Evolutionary conservation across 2,329 filamentous ascomycete species (phyloP), one percentile per base, ranked within the genome.

Genomic region (Aspergillus fumigatus): DNA sequence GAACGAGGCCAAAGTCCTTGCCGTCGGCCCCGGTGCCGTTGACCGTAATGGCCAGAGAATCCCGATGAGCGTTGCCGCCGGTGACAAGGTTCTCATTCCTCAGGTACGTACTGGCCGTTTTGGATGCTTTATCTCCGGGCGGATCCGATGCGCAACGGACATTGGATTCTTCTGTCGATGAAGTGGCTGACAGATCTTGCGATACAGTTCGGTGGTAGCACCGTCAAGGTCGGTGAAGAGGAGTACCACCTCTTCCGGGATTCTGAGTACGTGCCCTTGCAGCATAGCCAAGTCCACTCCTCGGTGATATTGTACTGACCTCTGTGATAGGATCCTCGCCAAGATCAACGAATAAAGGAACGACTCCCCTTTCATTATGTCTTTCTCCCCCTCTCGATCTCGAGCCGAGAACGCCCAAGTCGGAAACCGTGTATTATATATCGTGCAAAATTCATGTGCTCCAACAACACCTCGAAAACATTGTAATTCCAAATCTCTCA

Each of bases 171-270:
- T 10, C 47, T n/a, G 3, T 51, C 27, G 26, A 47, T 27, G 21
- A 10, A 40, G 45, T 38, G 52, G 56, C 63, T 76, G 60, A 73
- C 52, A 25, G 50, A 17, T 3, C 19, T 10, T 41, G 21, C 9
- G 19, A 23, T 60, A 61, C 69, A 96, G 90, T 99, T 88, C 72
- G 94, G 94, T 71, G 94, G 94, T 63, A 94, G 88, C 73, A 88
- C 93, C 63, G 87, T 99, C 77, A 97, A 97, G 86, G 90, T 97
- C 67, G 94, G 93, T 67, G 93, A 99, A 70, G 92, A 97, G 67
- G 94, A 99, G 81, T 97, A 86, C 82, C 87, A 89, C 63, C 86
- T 99, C 64, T 99, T 96, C 88, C 86, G 94, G 71, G 94, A 99
- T 79, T 89, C 92, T 82, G 94, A 99, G 93, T 97, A 87, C 80